Evolutionary conservation across 306 rosid species (phyloP), one percentile per base, ranked within the genome.

Genomic region (Vicia sativa): DNA sequence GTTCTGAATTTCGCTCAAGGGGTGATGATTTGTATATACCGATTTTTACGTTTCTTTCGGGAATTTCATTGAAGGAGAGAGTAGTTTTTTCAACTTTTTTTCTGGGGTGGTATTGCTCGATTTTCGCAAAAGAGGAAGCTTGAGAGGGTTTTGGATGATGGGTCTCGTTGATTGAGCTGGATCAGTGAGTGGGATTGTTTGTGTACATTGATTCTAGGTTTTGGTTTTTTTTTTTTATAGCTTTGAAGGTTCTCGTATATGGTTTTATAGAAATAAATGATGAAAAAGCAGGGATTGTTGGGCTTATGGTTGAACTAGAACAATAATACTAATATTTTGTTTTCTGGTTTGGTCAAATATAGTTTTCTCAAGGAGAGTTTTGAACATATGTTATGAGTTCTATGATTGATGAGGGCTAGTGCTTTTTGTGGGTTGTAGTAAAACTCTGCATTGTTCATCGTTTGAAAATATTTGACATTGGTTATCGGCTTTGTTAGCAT

Each of bases 151-250:
- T 53, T 52, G 77, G 53, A 60, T 66, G 58, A 14, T 28, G 66
- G 84, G 69, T 72, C 71, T 75, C 67, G 69, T 76, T 71, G 83
- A 75, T 78, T 77, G 82, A 80, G 81, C 77, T 70, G 83, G 86
- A 86, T 88, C 82, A 62, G 76, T 65, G 75, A 68, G 78, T 74
- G 70, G 50, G 76, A 45, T 67, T 87, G 57, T 70, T 42, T 45
- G 67, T 35, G n/a, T n/a, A n/a, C n/a, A n/a, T n/a, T n/a, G n/a
- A n/a, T n/a, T n/a, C n/a, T n/a, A 44, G 60, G 71, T 52, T 74
- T 39, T 29, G 25, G 62, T 37, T 64, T 80, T 61, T 21, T 21
- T 21, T 21, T 34, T 61, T 39, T 55, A 38, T 77, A 61, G 77
- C 14, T 69, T 79, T 73, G 68, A 60, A 55, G 62, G 11, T 65